phyloP scores from a whole-genome alignment of 345 rosid species.

The Citrus medica region DNA sequence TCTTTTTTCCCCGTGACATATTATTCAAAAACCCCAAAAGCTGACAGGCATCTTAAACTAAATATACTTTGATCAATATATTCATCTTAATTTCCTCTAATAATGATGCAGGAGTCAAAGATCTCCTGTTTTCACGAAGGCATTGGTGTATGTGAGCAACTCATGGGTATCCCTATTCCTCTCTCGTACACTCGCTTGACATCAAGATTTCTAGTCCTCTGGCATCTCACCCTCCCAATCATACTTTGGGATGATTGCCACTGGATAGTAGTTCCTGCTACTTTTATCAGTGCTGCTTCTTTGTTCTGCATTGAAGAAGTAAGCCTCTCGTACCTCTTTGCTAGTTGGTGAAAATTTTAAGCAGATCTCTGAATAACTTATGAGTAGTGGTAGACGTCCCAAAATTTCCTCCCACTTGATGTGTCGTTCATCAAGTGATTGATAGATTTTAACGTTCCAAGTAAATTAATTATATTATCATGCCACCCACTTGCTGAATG shows the following conservation, averaged over 20 bases:
- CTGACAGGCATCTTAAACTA: background rate
- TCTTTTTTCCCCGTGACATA: too few relatives aligned
- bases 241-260: conserved; percentile 99
- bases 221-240: conserved; percentile 91
- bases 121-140: conserved; percentile 82
- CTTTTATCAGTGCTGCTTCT: conserved; percentile 92
- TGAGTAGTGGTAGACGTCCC: too few relatives aligned
- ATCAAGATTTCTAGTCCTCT: conserved; percentile 89
- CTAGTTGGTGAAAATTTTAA: background rate
- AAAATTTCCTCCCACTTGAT: too few relatives aligned
- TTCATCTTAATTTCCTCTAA: background rate
- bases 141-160: conserved; percentile 79
- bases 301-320: conserved; percentile 98
- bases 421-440: too few relatives aligned
- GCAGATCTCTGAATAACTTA: background rate
- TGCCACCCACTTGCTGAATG: too few relatives aligned
- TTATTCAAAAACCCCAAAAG: too few relatives aligned
- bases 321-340: conserved; percentile 10
- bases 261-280: conserved; percentile 96
- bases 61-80: background rate
- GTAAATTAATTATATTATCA: too few relatives aligned
- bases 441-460: too few relatives aligned
- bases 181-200: conserved; percentile 93
- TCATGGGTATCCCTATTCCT: conserved; percentile 85
- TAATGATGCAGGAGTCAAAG: conserved; percentile 56